phyloP scores from a whole-genome alignment of 495 filamentous ascomycete genomes.

The Terfezia boudieri region DNA sequence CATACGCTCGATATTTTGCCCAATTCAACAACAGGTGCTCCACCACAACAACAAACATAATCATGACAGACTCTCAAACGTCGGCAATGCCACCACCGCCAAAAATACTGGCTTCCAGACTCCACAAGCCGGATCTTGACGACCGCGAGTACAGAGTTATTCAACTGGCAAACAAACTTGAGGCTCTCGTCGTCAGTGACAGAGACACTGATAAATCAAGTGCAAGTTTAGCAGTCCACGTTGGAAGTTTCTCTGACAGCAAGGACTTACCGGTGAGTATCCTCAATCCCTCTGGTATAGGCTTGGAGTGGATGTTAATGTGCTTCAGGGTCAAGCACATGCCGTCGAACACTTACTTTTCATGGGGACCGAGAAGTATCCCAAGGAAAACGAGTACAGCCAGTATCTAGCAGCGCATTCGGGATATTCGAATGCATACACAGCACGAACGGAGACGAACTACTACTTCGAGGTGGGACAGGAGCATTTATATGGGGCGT shows the following conservation, averaged over 20 bases:
- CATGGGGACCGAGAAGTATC: slow-evolving; percentile 98
- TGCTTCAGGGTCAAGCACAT: slow-evolving; percentile 14
- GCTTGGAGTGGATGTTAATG: slow-evolving; percentile 1
- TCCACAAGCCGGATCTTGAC: slow-evolving; percentile 77
- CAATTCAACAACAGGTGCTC: too few relatives aligned
- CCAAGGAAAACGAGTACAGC: slow-evolving; percentile 87
- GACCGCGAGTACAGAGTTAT: slow-evolving; percentile 78
- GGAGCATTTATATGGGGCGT: slow-evolving; percentile 55
- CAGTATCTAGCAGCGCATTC: slow-evolving; percentile 77
- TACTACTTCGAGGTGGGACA: slow-evolving; percentile 94
- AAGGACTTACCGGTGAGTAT: slow-evolving; percentile 54
- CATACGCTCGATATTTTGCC: too few relatives aligned
- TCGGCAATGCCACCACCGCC: slow-evolving; percentile 22
- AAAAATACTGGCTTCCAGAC: slow-evolving; percentile 48
- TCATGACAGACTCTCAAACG: neutral
- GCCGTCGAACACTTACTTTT: slow-evolving; percentile 51
- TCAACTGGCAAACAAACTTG: slow-evolving; percentile 65
- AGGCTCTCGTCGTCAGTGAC: slow-evolving; percentile 85
- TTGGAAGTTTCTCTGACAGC: slow-evolving; percentile 81
- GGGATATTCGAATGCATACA: slow-evolving; percentile 87
- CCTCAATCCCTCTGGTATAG: neutral
- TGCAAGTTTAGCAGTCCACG: slow-evolving; percentile 85
- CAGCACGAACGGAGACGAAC: slow-evolving; percentile 80
- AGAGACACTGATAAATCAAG: slow-evolving; percentile 91
- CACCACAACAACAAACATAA: too few relatives aligned